Conservation (phyloP, 331 rosid genomes). For the Dryas integrifolia region DNA sequence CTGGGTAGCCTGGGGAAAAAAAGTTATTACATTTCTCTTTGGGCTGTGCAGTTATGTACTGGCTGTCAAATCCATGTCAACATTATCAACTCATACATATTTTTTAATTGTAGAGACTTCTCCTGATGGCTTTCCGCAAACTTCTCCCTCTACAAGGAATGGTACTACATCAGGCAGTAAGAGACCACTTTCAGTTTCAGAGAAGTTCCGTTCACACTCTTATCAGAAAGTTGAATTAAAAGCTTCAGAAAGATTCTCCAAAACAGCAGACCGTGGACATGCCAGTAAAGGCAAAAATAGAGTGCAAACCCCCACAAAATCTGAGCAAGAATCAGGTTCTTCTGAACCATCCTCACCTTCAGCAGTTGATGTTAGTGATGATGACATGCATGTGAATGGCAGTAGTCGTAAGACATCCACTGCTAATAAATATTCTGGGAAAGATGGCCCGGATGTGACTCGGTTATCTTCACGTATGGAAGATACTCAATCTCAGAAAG, state of each 20-base stretch:
- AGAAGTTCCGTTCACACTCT: slow-evolving; percentile 29
- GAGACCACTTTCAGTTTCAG: slow-evolving; percentile 29
- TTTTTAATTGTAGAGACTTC: slow-evolving; percentile 47
- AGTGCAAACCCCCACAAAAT: slow-evolving; percentile 24
- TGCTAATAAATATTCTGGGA: slow-evolving; percentile 29
- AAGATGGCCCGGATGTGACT: neutral
- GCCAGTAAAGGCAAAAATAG: slow-evolving; percentile 26
- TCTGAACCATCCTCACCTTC: slow-evolving; percentile 41
- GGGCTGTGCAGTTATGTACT: neutral
- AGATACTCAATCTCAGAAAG: slow-evolving; percentile 27
- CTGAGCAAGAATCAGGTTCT: slow-evolving; percentile 26
- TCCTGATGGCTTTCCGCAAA: slow-evolving; percentile 38
- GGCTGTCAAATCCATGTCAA: neutral
- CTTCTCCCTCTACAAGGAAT: slow-evolving; percentile 42
- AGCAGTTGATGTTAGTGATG: slow-evolving; percentile 37
- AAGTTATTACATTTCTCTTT: neutral
- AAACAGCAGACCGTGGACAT: slow-evolving; percentile 21
- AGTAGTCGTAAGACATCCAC: slow-evolving; percentile 19
- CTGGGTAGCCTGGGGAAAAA: neutral
- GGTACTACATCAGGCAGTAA: slow-evolving; percentile 35
- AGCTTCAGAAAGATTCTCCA: slow-evolving; percentile 33
- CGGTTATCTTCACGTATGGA: slow-evolving; percentile 19
- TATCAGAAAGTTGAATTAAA: slow-evolving; percentile 34
- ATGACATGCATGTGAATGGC: slow-evolving; percentile 27
- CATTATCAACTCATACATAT: slow-evolving; percentile 16